A percentile compares a stretch with the other conserved stretches of the same genome.
Conservation (phyloP, 2,329 filamentous ascomycete genomes). For the Pseudogymnoascus sp. region DNA sequence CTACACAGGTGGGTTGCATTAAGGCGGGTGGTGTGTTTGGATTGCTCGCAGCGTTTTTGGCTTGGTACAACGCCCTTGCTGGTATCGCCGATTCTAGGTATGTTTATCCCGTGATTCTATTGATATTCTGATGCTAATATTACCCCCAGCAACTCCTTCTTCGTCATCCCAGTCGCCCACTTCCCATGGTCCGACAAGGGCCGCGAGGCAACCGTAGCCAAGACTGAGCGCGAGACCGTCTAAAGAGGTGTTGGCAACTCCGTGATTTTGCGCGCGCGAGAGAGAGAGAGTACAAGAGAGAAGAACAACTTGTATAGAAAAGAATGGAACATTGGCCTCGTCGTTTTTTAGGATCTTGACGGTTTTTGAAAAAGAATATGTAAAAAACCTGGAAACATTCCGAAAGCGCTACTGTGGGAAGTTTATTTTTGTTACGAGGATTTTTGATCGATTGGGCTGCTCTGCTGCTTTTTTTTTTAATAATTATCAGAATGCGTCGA, state of each 20-base stretch:
- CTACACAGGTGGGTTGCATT: constrained; percentile 38
- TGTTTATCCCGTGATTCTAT: constrained; percentile 22
- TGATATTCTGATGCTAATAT: constrained; percentile 28
- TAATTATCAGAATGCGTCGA: background rate
- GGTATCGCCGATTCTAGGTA: constrained; percentile 69
- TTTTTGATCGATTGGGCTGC: background rate
- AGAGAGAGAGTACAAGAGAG: background rate
- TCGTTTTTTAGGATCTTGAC: background rate
- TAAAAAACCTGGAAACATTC: background rate
- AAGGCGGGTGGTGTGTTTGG: constrained; percentile 74
- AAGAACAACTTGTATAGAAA: background rate
- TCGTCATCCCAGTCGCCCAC: constrained; percentile 83
- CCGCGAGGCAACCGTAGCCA: constrained; percentile 46
- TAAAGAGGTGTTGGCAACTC: constrained; percentile 16
- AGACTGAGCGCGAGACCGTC: constrained; percentile 37
- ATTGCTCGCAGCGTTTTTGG: constrained; percentile 71
- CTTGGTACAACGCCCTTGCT: constrained; percentile 82
- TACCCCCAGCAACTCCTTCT: constrained; percentile 70
- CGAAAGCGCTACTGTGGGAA: background rate
- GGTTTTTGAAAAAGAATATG: background rate
- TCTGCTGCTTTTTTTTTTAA: background rate
- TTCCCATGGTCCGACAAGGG: constrained; percentile 89
- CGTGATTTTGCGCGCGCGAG: background rate
- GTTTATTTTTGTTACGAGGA: background rate
- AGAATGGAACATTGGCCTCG: background rate